Evolutionary conservation across 805 yeast genomes (phyloP).

Genomic region (Jamesozyma rosinii): DNA sequence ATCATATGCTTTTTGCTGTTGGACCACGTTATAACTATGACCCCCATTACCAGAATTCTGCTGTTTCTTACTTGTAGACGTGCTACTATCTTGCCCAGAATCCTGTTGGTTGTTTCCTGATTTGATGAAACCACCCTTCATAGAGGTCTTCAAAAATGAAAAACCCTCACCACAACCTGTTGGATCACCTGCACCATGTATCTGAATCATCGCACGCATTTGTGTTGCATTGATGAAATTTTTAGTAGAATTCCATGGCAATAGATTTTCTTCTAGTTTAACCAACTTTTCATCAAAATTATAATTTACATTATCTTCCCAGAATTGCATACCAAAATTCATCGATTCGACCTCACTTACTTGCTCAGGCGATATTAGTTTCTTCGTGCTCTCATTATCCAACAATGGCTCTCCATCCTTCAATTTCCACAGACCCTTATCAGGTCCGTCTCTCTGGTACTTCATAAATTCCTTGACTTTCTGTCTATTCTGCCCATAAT

Average conservation of each 20-base stretch:
- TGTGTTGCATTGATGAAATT: constrained; percentile 91
- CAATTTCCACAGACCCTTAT: constrained; percentile 91
- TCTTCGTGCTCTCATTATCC: constrained; percentile 60
- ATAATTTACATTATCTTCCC: constrained; percentile 69
- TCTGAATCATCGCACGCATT: constrained; percentile 92
- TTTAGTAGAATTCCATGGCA: constrained; percentile 91
- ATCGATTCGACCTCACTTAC: constrained; percentile 76
- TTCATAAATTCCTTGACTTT: constrained; percentile 96
- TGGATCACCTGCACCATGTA: constrained; percentile 92
- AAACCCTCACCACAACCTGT: constrained; percentile 85
- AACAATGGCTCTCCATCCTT: constrained; percentile 61
- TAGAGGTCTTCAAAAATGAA: constrained; percentile 80
- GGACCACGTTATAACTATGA: constrained; percentile 70
- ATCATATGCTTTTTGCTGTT: constrained; percentile 86
- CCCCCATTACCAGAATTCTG: constrained; percentile 30
- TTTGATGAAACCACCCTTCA: constrained; percentile 79
- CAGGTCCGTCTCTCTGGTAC: constrained; percentile 86
- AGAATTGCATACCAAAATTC: constrained; percentile 84
- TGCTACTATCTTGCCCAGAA: constrained; percentile 9
- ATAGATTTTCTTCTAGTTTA: constrained; percentile 70
- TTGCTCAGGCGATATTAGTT: constrained; percentile 91
- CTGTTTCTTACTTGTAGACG: constrained; percentile 16
- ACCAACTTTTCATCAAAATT: constrained; percentile 40
- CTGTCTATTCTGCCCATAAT: constrained; percentile 94
- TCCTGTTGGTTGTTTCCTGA: constrained; percentile 10